Conservation (phyloP, 1,284 basidiomycete genomes). For the Cryptococcus sp. region DNA sequence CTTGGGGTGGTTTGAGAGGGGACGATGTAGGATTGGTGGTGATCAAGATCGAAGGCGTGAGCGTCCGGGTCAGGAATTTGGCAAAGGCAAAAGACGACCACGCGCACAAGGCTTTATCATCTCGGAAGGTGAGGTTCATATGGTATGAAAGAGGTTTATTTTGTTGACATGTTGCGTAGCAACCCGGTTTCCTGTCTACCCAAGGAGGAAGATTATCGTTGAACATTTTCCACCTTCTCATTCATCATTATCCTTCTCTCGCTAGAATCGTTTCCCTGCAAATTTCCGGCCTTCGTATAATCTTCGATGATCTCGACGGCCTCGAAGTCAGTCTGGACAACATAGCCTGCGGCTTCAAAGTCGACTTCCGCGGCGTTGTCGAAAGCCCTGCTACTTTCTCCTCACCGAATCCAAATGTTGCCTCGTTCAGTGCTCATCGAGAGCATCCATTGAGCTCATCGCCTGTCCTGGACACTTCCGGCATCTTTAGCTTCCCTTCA, state of each 20-base stretch:
- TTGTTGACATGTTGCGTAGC: background rate
- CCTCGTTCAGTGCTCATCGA: constrained; percentile 5
- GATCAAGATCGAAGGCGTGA: constrained; percentile 39
- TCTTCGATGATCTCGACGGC: constrained; percentile 41
- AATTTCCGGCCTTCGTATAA: constrained; percentile 35
- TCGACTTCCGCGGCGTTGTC: constrained; percentile 32
- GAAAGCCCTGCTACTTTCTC: constrained; percentile 8
- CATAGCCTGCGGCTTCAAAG: constrained; percentile 27
- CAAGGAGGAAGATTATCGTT: no score
- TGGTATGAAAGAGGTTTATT: background rate
- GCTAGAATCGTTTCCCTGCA: constrained; percentile 39
- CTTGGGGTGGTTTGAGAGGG: constrained; percentile 31
- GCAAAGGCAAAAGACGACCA: constrained; percentile 2
- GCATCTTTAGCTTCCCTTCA: constrained; percentile 12
- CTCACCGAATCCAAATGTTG: constrained; percentile 5
- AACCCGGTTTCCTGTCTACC: constrained; percentile 4
- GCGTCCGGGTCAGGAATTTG: constrained; percentile 20
- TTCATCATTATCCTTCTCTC: constrained; percentile 43
- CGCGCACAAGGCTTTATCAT: no score
- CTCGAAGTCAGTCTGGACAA: constrained; percentile 32
- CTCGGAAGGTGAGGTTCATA: no score
- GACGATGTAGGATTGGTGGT: constrained; percentile 35
- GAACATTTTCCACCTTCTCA: constrained; percentile 23
- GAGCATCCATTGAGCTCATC: constrained; percentile 21
- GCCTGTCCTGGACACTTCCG: constrained; percentile 5